These are phyloP conservation scores for Proteromonas lacertae DNA, from an alignment of 352 stramenopile genomes.

Conservation along the genomic window DNA sequence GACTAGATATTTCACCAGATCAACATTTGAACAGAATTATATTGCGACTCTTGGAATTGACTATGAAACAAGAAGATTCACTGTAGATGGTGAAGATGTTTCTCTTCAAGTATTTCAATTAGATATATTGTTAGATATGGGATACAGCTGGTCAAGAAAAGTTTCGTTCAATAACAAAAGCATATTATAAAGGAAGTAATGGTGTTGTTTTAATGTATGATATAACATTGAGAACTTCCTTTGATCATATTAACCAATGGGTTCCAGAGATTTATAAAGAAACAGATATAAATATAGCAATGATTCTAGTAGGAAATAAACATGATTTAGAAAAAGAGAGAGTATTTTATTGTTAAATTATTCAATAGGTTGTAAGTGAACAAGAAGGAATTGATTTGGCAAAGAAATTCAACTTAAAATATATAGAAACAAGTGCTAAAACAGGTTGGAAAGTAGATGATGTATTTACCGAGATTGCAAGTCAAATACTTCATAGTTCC, in stretches of 20 bases:
- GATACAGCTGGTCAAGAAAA: conserved; percentile 71
- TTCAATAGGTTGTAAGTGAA: no score
- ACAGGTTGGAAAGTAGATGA: conserved; percentile 74
- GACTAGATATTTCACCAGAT: no score
- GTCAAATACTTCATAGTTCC: no score
- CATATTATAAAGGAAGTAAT: conserved; percentile 68
- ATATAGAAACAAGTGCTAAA: conserved; percentile 71
- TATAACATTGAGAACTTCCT: conserved; percentile 48
- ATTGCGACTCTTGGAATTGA: conserved; percentile 71
- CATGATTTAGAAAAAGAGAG: conserved; percentile 90
- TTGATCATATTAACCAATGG: conserved; percentile 93
- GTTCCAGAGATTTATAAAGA: conserved; percentile 46
- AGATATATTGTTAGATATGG: conserved; percentile 51
- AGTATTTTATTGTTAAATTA: no score
- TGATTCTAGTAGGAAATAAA: no score
- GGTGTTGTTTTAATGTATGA: conserved; percentile 82
- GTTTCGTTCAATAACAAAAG: conserved; percentile 63
- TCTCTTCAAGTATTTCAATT: conserved; percentile 1
- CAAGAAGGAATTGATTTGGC: conserved; percentile 66
- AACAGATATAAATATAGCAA: conserved; percentile 91
- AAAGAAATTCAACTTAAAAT: conserved; percentile 66
- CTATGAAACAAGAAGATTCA: conserved; percentile 87
- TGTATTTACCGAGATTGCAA: conserved; percentile 9
- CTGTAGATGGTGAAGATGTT: no score
- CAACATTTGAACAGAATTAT: conserved; percentile 90